A percentile compares a stretch with the other conserved stretches of the same genome.
Conservation (phyloP, 139 green algal genomes). For the Haematococcus lacustris region DNA sequence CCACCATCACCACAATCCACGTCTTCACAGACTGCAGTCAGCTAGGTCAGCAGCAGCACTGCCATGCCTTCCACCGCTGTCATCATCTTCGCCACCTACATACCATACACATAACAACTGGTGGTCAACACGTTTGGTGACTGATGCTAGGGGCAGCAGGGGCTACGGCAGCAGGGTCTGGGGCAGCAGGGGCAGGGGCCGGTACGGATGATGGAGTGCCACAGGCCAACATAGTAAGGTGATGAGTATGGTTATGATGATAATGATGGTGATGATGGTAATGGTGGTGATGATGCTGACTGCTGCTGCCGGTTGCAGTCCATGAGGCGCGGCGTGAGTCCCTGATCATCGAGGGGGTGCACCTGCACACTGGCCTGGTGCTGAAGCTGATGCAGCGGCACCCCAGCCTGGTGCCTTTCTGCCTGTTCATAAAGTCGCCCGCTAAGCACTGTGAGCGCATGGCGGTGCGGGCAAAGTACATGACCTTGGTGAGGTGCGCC, state of each 20-base stretch:
- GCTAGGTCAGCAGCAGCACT: neutral
- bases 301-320: neutral
- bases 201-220: neutral
- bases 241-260: neutral
- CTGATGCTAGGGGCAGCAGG: neutral
- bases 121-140: neutral
- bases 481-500: conserved; percentile 61
- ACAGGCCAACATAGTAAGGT: neutral
- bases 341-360: conserved; percentile 53
- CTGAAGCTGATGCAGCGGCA: conserved; percentile 60
- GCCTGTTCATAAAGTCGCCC: conserved; percentile 73
- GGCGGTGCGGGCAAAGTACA: conserved; percentile 89
- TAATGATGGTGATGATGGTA: neutral
- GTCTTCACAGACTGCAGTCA: neutral
- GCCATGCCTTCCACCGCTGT: neutral
- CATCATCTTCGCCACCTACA: neutral
- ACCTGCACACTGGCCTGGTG: conserved; percentile 59
- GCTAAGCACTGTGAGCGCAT: conserved; percentile 90
- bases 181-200: no score
- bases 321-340: conserved; percentile 20
- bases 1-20: neutral
- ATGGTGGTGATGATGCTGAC: neutral
- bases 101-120: neutral
- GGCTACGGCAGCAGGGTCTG: neutral
- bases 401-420: conserved; percentile 77